A percentile compares a stretch with the other conserved stretches of the same genome.
Evolutionary conservation across 108 stramenopile genomes (phyloP).

Genomic region (Chaetoceros muelleri): DNA sequence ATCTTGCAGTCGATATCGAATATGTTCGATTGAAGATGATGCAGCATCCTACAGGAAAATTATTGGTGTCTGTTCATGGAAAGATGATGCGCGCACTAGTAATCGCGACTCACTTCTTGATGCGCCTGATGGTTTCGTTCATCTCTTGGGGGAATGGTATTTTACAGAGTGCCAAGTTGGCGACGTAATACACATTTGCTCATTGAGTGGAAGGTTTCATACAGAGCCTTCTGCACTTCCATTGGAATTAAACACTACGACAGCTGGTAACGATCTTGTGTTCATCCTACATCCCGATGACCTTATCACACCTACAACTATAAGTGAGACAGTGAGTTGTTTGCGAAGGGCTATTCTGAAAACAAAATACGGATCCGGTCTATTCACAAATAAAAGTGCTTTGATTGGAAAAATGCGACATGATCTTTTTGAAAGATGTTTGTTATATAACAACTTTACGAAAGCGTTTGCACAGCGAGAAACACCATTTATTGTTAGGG

Average conservation of each 20-base stretch:
- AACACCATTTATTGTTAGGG: slow-evolving; percentile 40
- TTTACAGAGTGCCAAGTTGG: slow-evolving; percentile 39
- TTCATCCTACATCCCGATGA: slow-evolving; percentile 74
- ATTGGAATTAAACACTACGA: slow-evolving; percentile 45
- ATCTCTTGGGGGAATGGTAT: slow-evolving; percentile 75
- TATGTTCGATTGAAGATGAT: slow-evolving; percentile 39
- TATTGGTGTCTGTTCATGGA: slow-evolving; percentile 45
- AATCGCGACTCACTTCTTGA: not conserved
- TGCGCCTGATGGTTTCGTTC: slow-evolving; percentile 38
- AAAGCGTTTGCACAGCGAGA: slow-evolving; percentile 22
- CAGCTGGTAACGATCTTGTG: slow-evolving; percentile 57
- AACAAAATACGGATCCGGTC: slow-evolving; percentile 57
- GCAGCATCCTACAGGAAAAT: slow-evolving; percentile 36
- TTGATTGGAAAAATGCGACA: slow-evolving; percentile 76
- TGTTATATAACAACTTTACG: slow-evolving; percentile 44
- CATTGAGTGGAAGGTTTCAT: slow-evolving; percentile 44
- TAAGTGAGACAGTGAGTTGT: slow-evolving; percentile 69
- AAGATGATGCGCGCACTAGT: slow-evolving; percentile 3
- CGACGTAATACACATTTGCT: slow-evolving; percentile 69
- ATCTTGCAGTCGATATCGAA: slow-evolving; percentile 58
- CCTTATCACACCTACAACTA: slow-evolving; percentile 61
- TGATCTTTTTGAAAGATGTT: slow-evolving; percentile 61
- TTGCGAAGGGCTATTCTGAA: slow-evolving; percentile 62
- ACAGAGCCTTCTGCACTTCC: slow-evolving; percentile 69
- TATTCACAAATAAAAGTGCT: slow-evolving; percentile 43